A percentile compares a stretch with the other conserved stretches of the same genome.
phyloP scores from a whole-genome alignment of 305 asterid species.

The Fraxinus platypoda region DNA sequence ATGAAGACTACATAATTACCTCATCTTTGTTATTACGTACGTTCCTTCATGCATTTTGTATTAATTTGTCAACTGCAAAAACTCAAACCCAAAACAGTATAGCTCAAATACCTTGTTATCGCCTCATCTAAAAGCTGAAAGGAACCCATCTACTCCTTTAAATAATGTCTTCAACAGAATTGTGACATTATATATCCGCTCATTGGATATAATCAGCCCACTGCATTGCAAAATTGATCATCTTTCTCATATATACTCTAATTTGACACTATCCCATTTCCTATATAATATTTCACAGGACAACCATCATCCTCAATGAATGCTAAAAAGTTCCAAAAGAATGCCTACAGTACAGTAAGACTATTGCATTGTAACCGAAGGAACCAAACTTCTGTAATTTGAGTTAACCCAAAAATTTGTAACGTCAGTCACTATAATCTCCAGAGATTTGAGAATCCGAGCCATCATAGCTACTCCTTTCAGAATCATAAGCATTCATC shows the following conservation, averaged over 20 bases:
- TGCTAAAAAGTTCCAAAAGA: slow-evolving; percentile 9
- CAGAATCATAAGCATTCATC: slow-evolving; percentile 38
- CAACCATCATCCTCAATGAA: slow-evolving; percentile 31
- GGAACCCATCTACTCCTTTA: not conserved
- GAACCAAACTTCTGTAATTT: not conserved
- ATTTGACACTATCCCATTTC: not conserved
- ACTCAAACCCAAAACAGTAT: not conserved
- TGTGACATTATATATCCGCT: not conserved
- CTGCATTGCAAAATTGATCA: not conserved
- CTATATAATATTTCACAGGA: slow-evolving; percentile 37
- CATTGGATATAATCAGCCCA: not conserved
- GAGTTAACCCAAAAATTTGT: slow-evolving; percentile 14
- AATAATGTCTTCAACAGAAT: not conserved
- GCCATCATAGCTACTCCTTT: slow-evolving; percentile 38
- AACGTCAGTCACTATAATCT: slow-evolving; percentile 66
- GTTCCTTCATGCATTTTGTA: not conserved
- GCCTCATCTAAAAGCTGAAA: not conserved
- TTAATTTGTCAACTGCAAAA: not conserved
- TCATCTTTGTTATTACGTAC: not conserved
- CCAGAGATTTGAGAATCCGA: slow-evolving; percentile 63
- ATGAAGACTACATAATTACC: not conserved
- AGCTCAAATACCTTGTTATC: not conserved
- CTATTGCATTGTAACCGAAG: not conserved
- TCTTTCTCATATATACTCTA: not conserved
- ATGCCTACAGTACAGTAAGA: not conserved